A percentile compares a stretch with the other conserved stretches of the same genome.
Conservation (phyloP, 2,329 filamentous ascomycete genomes). For the Fusarium nygamai region DNA sequence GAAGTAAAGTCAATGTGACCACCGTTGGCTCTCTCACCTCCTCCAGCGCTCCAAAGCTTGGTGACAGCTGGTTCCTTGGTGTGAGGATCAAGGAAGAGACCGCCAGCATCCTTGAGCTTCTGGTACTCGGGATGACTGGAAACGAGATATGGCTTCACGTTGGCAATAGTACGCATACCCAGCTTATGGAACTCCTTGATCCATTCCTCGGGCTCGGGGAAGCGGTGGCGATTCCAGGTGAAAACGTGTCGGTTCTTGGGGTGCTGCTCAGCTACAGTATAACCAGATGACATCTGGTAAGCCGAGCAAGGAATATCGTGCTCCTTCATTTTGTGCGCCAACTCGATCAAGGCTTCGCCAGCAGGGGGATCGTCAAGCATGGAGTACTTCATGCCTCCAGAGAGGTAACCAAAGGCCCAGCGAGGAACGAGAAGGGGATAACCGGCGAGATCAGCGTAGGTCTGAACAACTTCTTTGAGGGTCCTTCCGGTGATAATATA, state of each 20-base stretch:
- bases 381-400: constrained; percentile 68
- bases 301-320: constrained; percentile 76
- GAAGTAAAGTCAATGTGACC: constrained; percentile 80
- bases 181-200: constrained; percentile 68
- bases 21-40: constrained; percentile 74
- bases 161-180: constrained; percentile 75
- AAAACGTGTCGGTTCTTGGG: constrained; percentile 77
- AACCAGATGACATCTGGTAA: constrained; percentile 78
- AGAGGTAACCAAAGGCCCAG: constrained; percentile 79
- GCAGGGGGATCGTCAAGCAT: constrained; percentile 61
- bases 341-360: constrained; percentile 68
- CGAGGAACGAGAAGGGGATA: constrained; percentile 74
- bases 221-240: constrained; percentile 75
- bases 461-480: constrained; percentile 70
- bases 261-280: constrained; percentile 72
- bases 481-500: constrained; percentile 75
- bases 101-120: constrained; percentile 65
- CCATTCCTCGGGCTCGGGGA: constrained; percentile 73
- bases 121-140: constrained; percentile 73
- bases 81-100: constrained; percentile 70
- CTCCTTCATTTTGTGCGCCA: constrained; percentile 68
- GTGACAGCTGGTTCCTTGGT: constrained; percentile 65
- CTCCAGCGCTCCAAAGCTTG: constrained; percentile 77
- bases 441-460: constrained; percentile 74
- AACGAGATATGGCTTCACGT: constrained; percentile 78